Evolutionary conservation across 371 early-diverging fungal genomes (phyloP).

Genomic region (Mucor indicus): DNA sequence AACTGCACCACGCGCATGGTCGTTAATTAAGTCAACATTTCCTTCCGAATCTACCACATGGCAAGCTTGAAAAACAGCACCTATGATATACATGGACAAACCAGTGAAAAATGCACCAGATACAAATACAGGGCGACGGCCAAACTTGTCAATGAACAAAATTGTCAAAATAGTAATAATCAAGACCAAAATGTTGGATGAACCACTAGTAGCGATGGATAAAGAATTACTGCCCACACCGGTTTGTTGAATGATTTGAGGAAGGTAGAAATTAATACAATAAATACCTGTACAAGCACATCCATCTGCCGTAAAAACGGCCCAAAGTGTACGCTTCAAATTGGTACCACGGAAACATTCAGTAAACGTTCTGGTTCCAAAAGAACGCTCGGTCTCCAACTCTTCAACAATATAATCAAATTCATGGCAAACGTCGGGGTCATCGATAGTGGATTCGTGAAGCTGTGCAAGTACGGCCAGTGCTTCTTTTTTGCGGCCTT

Average conservation of each 20-base stretch:
- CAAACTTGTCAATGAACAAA: slow-evolving; percentile 45
- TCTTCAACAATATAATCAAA: slow-evolving; percentile 32
- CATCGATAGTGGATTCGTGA: slow-evolving; percentile 33
- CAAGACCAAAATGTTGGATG: slow-evolving; percentile 31
- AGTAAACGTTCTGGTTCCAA: slow-evolving; percentile 36
- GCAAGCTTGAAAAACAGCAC: slow-evolving; percentile 36
- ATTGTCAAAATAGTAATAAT: slow-evolving; percentile 57
- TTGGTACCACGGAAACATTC: slow-evolving; percentile 39
- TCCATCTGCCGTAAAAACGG: slow-evolving; percentile 49
- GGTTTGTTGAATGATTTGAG: slow-evolving; percentile 36
- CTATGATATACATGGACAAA: slow-evolving; percentile 42
- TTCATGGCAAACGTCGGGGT: slow-evolving; percentile 35
- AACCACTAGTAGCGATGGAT: slow-evolving; percentile 39
- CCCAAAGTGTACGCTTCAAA: slow-evolving; percentile 33
- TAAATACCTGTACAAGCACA: slow-evolving; percentile 66
- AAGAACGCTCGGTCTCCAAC: slow-evolving; percentile 35
- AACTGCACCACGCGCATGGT: slow-evolving; percentile 29
- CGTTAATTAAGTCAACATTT: slow-evolving; percentile 20
- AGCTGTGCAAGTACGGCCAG: slow-evolving; percentile 36
- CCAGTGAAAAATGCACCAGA: slow-evolving; percentile 36
- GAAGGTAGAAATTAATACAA: slow-evolving; percentile 50
- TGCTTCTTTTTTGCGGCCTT: slow-evolving; percentile 49
- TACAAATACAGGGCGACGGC: slow-evolving; percentile 47
- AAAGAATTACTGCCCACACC: slow-evolving; percentile 29
- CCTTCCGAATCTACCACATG: slow-evolving; percentile 27